A percentile compares a stretch with the other conserved stretches of the same genome.
phyloP scores from a whole-genome alignment of 176 grass and related monocot species.

The Hyparrhenia diplandra region DNA sequence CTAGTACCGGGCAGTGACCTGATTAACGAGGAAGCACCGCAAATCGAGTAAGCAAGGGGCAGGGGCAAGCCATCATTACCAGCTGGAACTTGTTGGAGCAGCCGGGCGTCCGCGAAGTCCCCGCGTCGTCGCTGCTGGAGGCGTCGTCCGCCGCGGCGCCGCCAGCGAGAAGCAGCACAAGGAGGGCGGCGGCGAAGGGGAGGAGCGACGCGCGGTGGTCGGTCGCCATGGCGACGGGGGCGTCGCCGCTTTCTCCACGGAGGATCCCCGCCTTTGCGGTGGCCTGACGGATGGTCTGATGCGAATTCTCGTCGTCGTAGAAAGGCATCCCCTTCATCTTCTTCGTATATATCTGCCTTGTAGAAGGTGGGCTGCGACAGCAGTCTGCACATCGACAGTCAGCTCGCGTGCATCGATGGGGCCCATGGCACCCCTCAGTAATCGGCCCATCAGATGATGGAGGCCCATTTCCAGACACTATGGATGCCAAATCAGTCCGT shows the following conservation, averaged over 20 bases:
- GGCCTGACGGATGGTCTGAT: not conserved
- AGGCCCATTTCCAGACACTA: no score
- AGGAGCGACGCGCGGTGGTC: not conserved
- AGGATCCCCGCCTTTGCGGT: not conserved
- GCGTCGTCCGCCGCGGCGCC: conserved; percentile 56
- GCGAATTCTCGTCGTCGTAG: not conserved
- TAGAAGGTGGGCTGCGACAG: no score
- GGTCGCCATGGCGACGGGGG: conserved; percentile 21
- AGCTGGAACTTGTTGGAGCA: conserved; percentile 96
- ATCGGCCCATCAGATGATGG: no score
- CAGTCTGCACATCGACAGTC: no score
- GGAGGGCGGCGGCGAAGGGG: not conserved
- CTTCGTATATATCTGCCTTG: no score
- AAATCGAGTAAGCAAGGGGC: not conserved
- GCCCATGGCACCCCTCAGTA: no score
- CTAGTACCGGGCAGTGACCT: not conserved
- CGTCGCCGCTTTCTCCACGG: not conserved
- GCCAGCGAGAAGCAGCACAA: conserved; percentile 24
- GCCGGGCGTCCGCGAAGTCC: conserved; percentile 46
- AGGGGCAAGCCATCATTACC: conserved; percentile 38
- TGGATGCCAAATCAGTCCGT: no score
- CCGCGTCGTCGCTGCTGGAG: conserved; percentile 56
- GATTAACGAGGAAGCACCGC: not conserved
- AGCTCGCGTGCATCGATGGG: no score
- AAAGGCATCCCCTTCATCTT: no score